phyloP scores from a whole-genome alignment of 225 moss, liverwort and hornwort species.

The Marchantia paleacea region DNA sequence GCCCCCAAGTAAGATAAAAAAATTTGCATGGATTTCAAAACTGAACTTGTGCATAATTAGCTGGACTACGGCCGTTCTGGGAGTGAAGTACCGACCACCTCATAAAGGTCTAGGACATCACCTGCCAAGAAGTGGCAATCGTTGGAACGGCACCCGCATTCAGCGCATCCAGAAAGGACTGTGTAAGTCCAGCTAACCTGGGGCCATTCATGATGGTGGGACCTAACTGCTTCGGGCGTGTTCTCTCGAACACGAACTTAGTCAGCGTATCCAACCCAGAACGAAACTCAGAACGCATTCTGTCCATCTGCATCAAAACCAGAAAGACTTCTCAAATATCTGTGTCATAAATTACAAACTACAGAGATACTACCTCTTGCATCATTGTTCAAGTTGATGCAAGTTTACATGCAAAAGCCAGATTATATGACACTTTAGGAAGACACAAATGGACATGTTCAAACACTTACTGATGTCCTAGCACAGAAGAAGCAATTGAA shows the following conservation, averaged over 20 bases:
- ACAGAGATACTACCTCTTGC: background rate
- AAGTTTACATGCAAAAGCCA: no score
- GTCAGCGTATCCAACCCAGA: conserved; percentile 76
- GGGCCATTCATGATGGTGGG: conserved; percentile 89
- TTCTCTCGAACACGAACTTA: conserved; percentile 69
- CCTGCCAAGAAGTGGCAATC: conserved; percentile 94
- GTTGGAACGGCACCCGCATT: conserved; percentile 87
- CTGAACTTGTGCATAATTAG: no score
- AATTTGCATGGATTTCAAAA: no score
- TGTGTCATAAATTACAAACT: no score
- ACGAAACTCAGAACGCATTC: conserved; percentile 78
- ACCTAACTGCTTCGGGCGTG: conserved; percentile 77
- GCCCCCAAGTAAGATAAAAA: no score
- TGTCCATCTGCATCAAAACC: conserved; percentile 63
- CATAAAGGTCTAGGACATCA: conserved; percentile 16
- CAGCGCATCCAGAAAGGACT: conserved; percentile 88
- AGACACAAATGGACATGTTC: no score
- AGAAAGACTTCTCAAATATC: background rate
- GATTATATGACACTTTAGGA: no score
- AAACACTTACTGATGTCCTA: no score
- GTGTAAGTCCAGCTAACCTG: conserved; percentile 82
- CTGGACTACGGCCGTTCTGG: no score
- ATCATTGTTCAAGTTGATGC: background rate
- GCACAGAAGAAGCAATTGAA: no score
- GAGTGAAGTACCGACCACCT: no score